Percentiles rank a stretch among this genome's conserved stretches.
These are phyloP conservation scores for Chlorella vulgaris DNA, from an alignment of 139 green algal genomes.

Conservation along the genomic window DNA sequence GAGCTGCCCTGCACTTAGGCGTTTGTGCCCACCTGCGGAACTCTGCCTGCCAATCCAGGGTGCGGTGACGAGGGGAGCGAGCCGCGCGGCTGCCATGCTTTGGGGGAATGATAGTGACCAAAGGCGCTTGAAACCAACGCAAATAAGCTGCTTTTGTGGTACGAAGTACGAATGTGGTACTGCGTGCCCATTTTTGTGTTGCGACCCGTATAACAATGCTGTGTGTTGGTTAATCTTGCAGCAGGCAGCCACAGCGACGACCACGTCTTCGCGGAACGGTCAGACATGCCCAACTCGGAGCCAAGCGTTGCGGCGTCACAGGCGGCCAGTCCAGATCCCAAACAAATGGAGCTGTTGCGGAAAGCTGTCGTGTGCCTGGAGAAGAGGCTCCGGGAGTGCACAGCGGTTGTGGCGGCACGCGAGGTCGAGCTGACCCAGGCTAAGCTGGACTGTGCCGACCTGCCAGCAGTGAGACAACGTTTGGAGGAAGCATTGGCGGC, in stretches of 20 bases:
- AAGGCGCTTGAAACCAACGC: too few relatives aligned
- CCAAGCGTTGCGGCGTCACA: too few relatives aligned
- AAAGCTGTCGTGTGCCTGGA: conserved; percentile 24
- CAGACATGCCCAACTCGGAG: too few relatives aligned
- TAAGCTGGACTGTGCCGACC: background rate
- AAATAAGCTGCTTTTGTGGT: too few relatives aligned
- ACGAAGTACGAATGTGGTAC: too few relatives aligned
- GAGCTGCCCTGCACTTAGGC: background rate
- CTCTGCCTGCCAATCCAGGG: background rate
- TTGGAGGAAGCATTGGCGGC: background rate
- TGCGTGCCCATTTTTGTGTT: too few relatives aligned
- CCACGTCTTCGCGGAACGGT: too few relatives aligned
- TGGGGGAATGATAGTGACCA: too few relatives aligned
- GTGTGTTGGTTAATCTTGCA: too few relatives aligned
- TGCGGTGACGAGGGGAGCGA: background rate
- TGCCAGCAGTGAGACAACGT: background rate
- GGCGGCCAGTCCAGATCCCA: background rate
- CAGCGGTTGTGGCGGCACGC: background rate
- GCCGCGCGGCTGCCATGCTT: background rate
- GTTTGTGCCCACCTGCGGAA: background rate
- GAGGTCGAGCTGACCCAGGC: background rate
- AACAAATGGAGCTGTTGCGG: background rate
- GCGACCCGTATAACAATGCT: too few relatives aligned
- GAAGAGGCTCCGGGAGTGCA: conserved; percentile 21
- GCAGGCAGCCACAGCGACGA: too few relatives aligned